Percentiles rank a stretch among this genome's conserved stretches.
These are phyloP conservation scores for Aspergillus sp. DNA, from an alignment of 2,329 filamentous ascomycete genomes.

Conservation along the genomic window DNA sequence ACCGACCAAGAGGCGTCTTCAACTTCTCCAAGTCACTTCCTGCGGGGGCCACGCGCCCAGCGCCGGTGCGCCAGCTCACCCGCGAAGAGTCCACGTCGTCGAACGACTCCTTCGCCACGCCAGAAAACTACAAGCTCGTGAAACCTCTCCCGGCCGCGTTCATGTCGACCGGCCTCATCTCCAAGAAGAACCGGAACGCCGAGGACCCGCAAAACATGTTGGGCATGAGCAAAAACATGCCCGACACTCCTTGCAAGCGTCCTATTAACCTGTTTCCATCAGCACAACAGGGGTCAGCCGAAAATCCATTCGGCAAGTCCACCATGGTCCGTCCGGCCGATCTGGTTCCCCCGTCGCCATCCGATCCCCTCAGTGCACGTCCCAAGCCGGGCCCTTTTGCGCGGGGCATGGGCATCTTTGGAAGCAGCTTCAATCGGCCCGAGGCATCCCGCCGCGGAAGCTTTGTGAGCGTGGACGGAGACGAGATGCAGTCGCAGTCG, in stretches of 20 bases:
- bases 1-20: constrained; percentile 51
- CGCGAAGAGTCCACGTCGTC: constrained; percentile 50
- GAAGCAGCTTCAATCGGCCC: constrained; percentile 50
- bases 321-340: constrained; percentile 70
- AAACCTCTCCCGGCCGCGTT: constrained; percentile 80
- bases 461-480: constrained; percentile 76
- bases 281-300: constrained; percentile 53
- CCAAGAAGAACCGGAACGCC: constrained; percentile 84
- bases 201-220: constrained; percentile 60
- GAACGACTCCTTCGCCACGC: constrained; percentile 65
- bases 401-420: constrained; percentile 61
- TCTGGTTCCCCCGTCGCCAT: constrained; percentile 76
- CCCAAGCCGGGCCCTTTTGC: constrained; percentile 67
- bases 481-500: constrained; percentile 63
- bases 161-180: constrained; percentile 90
- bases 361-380: constrained; percentile 61
- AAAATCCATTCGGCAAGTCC: constrained; percentile 60
- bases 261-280: constrained; percentile 67
- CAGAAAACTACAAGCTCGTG: constrained; percentile 70
- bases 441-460: constrained; percentile 60
- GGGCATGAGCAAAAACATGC: constrained; percentile 65
- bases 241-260: constrained; percentile 95
- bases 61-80: constrained; percentile 39
- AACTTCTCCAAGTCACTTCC: constrained; percentile 76
- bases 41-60: constrained; percentile 58